phyloP scores from a whole-genome alignment of 768 basidiomycete species.

The Pulveroboletus sp. region DNA sequence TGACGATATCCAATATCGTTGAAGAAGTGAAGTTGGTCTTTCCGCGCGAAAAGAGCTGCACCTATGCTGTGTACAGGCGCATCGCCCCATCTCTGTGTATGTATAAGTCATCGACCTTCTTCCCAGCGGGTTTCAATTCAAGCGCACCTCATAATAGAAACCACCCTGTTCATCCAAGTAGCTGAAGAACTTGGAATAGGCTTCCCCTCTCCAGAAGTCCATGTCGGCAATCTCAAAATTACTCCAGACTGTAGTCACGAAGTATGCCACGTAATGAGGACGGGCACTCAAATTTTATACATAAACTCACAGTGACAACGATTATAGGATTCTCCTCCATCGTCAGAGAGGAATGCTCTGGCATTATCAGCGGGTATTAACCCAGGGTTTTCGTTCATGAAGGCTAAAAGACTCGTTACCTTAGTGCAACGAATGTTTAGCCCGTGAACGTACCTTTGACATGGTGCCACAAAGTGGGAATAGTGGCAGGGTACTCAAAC shows the following conservation, averaged over 20 bases:
- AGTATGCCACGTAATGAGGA: neutral
- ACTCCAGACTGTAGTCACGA: conserved; percentile 51
- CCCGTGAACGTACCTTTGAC: conserved; percentile 51
- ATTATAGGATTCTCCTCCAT: conserved; percentile 65
- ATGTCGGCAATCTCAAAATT: conserved; percentile 86
- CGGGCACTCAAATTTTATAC: neutral
- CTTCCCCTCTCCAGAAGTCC: conserved; percentile 82
- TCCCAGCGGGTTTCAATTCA: neutral
- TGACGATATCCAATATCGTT: conserved; percentile 82
- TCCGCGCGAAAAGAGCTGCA: conserved; percentile 67
- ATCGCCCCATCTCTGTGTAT: conserved; percentile 69
- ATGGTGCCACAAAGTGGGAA: conserved; percentile 72
- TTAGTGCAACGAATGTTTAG: neutral
- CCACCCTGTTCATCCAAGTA: conserved; percentile 78
- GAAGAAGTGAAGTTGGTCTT: conserved; percentile 79
- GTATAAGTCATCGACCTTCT: neutral
- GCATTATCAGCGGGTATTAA: conserved; percentile 61
- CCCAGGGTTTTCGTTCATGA: conserved; percentile 58
- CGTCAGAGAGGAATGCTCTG: conserved; percentile 69
- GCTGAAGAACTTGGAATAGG: conserved; percentile 81
- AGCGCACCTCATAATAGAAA: conserved; percentile 82
- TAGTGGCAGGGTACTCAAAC: conserved; percentile 74
- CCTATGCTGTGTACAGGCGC: conserved; percentile 86
- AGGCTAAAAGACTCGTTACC: conserved; percentile 42
- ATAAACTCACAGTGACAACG: conserved; percentile 65